phyloP scores from a whole-genome alignment of 2,329 filamentous ascomycete genomes.

The Monosporascus sp. region DNA sequence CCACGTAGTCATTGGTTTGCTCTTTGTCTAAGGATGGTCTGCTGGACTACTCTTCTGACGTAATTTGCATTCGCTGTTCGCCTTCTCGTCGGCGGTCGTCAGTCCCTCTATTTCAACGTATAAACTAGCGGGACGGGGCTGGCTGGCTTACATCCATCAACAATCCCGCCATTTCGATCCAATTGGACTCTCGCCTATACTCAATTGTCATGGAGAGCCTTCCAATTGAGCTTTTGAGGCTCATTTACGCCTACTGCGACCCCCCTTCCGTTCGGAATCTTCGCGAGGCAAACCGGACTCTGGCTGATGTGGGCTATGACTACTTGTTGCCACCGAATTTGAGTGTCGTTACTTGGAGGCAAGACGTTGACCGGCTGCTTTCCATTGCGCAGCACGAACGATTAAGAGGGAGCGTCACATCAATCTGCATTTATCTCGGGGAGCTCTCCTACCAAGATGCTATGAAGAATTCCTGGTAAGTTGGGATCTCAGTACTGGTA shows the following conservation, averaged over 20 bases:
- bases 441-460: conserved; percentile 36
- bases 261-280: conserved; percentile 33
- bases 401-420: conserved; percentile 35
- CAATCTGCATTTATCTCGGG: conserved; percentile 41
- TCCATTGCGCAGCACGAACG: conserved; percentile 38
- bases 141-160: background rate
- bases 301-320: conserved; percentile 38
- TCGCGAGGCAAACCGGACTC: conserved; percentile 32
- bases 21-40: background rate
- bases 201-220: conserved; percentile 26
- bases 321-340: conserved; percentile 38
- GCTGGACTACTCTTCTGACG: background rate
- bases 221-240: conserved; percentile 35
- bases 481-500: background rate
- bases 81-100: background rate
- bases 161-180: background rate
- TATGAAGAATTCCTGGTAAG: conserved; percentile 25
- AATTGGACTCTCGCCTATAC: background rate
- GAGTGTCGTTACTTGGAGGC: conserved; percentile 37
- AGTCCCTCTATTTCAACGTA: too few species aligned
- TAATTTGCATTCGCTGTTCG: background rate
- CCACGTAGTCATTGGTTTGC: background rate
- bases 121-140: background rate
- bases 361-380: conserved; percentile 40
- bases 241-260: conserved; percentile 39